Evolutionary conservation across 768 basidiomycete genomes (phyloP), one percentile per base, ranked within the genome.

Genomic region (Suillus americanus): DNA sequence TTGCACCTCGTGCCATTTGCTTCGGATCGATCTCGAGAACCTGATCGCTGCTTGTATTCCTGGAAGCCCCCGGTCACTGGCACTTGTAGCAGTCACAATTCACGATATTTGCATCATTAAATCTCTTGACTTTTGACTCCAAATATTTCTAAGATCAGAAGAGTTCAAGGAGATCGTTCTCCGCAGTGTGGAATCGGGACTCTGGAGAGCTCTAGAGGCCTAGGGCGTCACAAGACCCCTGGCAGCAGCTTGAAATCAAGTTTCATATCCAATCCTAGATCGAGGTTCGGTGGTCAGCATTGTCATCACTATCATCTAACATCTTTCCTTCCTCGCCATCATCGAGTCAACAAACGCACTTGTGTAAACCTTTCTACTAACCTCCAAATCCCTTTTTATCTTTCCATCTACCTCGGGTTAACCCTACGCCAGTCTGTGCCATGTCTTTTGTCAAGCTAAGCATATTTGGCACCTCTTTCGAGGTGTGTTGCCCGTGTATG

Each of bases 371-470:
- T 38, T 33, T 30, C 25, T 33, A 3, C 37, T 50, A 12, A 18
- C 37, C 40, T 5, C 48, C 41, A 7, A 46, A 33, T 35, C n/a
- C 46, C 38, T 18, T 5, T 53, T 40, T 43, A 62, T 53, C 40
- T 46, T n/a, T 40, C 16, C 35, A 33, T 57, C 41, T 37, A n/a
- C 28, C 20, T 10, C 40, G 9, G 62, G 54, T 64, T 59, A 61
- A 57, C 54, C 43, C 38, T 35, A 56, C 53, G 40, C 13, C 28
- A 59, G 53, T 64, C 53, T 63, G 28, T 53, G 62, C 61, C 62
- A 94, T 95, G 93, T 95, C 93, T 62, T 97, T 97, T 71, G 95
- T 98, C 73, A 98, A 98, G 81, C 92, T 99, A 73, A 92, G 90
- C 80, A 99, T 99, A 80, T 99, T 99, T 72, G 96, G 95, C 55